Conservation (phyloP, 2,329 filamentous ascomycete species). For the Cladophialophora psammophila region DNA sequence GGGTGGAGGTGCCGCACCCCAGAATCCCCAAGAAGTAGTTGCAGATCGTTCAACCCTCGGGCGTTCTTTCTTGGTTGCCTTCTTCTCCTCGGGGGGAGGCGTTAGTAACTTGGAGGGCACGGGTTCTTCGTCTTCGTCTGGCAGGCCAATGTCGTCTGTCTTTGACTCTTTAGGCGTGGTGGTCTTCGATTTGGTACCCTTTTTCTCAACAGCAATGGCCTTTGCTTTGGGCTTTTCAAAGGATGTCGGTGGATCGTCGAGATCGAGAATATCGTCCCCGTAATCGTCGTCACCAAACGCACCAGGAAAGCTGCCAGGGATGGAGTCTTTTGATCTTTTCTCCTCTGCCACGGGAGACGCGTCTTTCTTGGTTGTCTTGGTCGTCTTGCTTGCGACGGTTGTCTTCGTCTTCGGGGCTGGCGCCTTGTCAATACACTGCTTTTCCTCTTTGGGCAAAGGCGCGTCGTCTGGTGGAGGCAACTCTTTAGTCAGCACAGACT, state of each 20-base stretch:
- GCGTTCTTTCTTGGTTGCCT: slow-evolving; percentile 74
- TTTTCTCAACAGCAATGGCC: slow-evolving; percentile 33
- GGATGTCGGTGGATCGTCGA: slow-evolving; percentile 39
- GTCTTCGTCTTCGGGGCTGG: slow-evolving; percentile 47
- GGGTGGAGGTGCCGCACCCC: slow-evolving; percentile 64
- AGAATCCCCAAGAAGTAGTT: slow-evolving; percentile 76
- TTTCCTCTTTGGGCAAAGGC: slow-evolving; percentile 50
- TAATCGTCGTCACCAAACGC: slow-evolving; percentile 58
- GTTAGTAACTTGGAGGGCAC: slow-evolving; percentile 53
- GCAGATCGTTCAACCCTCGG: slow-evolving; percentile 75
- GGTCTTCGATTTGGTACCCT: slow-evolving; percentile 43
- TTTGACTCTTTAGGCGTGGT: slow-evolving; percentile 37
- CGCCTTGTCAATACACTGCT: slow-evolving; percentile 49
- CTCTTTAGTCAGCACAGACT: slow-evolving; percentile 49
- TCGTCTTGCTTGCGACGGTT: slow-evolving; percentile 38
- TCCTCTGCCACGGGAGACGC: slow-evolving; percentile 43
- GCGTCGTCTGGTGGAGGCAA: slow-evolving; percentile 50
- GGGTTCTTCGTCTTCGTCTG: slow-evolving; percentile 43
- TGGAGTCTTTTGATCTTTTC: slow-evolving; percentile 50
- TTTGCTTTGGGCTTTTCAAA: slow-evolving; percentile 36
- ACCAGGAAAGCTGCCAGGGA: slow-evolving; percentile 67
- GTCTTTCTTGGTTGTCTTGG: slow-evolving; percentile 36
- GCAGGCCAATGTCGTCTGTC: slow-evolving; percentile 43
- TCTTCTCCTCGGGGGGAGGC: slow-evolving; percentile 64
- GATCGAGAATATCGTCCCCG: slow-evolving; percentile 46